Evolutionary conservation across 352 stramenopile species (phyloP), one percentile per base, ranked within the genome.

Genomic region (Thraustochytrium striatum): DNA sequence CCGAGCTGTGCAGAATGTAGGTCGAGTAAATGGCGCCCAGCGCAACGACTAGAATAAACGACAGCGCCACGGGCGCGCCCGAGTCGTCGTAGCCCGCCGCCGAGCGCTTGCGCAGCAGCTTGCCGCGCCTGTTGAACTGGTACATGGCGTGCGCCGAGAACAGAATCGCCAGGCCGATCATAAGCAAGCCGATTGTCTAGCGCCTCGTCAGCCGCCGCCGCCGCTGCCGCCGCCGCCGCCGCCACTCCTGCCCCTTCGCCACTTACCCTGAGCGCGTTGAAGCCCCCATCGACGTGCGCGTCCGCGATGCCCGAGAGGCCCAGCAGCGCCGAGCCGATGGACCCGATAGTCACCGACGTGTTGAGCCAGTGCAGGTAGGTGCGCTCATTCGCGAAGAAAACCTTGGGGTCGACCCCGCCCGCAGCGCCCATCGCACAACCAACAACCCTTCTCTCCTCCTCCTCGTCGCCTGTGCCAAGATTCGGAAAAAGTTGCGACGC

Each of bases 311-410:
- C 55, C 3, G 70, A 80, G 58, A 80, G 41, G 84, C 52, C 88
- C 88, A 78, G 61, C 44, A 96, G 86, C 7, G 87, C 91, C 87
- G 86, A 94, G 16, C 83, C 75, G 83, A 97, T 96, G 69, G 30
- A 57, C 28, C 72, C 47, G 33, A 85, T 82, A 16, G 82, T 85
- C 36, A 85, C 82, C 25, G 58, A 50, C 39, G 41, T 83, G 43
- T 83, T 79, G 38, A 85, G 78, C 52, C 78, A 70, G 47, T 83
- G 69, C 61, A 85, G 57, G 58, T 81, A 85, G 41, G 79, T 85
- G 59, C 80, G 43, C 53, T 81, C 72, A 53, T 83, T 83, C 28
- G 61, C 41, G 58, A 80, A 80, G 70, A 80, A 80, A 25, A 80
- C 70, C 58, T 80, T 80, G n/a, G 70, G 70, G 58, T 80, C 70